Base-by-base conservation (phyloP, 148 eudicot species). In the Euryodendron excelsum region DNA sequence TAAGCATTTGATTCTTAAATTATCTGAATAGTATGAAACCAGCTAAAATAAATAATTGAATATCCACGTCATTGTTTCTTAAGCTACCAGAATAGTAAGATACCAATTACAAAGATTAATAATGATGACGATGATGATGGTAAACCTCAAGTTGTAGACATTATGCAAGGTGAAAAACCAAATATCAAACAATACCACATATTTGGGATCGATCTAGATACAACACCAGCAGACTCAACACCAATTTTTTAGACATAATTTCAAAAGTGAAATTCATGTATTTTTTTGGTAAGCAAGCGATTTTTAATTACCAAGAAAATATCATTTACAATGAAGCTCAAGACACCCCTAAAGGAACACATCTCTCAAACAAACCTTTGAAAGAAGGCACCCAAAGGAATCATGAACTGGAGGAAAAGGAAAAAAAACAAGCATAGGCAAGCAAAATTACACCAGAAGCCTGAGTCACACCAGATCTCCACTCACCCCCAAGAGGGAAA, bases 111-210 rank as follows among this genome's bases (percentile, higher is more conserved):
- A 77, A 59, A 13, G 47, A 21, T 6, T 21, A 69, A 64, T 36
- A 74, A 36, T 45, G 67, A 44, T 23, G 31, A 70, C 5, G 71
- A 2, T 10, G 64, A 63, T 25, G 34, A 66, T 52, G 59, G 80
- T 39, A 59, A 21, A 63, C 33, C 60, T 69, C 9, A 64, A 20
- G 20, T 61, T 36, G 47, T 69, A 75, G 23, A 71, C 6, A 45
- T 41, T 45, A 41, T 36, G 66, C 55, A 20, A 18, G 44, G 4
- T n/a, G 12, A 41, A n/a, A 74, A 59, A 27, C 25, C 36, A 55
- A 73, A 25, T 44, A 48, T 14, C n/a, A 12, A 28, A 69, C 21
- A 28, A 45, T 69, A 3, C 55, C 17, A 23, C 11, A 71, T 48
- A 41, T 71, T 47, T 71, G 59, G 2, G 13, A 71, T 41, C 50